Conservation (phyloP, 2,329 filamentous ascomycete species). For the Sphaerulina vaccinii region DNA sequence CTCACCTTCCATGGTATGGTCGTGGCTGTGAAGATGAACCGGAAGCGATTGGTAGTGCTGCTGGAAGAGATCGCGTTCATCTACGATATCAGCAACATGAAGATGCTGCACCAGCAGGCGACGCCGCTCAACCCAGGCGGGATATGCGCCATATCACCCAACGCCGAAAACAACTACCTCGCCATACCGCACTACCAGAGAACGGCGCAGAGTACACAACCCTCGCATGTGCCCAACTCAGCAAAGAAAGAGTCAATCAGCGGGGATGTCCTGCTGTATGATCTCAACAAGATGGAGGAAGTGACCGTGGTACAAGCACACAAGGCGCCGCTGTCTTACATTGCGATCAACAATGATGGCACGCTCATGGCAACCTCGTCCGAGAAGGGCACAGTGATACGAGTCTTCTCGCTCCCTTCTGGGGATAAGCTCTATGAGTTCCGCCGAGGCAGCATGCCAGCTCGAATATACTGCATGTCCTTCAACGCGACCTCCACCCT, state of each 20-base stretch:
- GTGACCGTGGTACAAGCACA: constrained; percentile 96
- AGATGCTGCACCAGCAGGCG: constrained; percentile 83
- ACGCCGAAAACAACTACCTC: constrained; percentile 92
- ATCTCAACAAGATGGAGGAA: constrained; percentile 83
- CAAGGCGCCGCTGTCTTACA: constrained; percentile 83
- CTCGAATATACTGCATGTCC: constrained; percentile 96
- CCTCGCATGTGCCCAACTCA: constrained; percentile 79
- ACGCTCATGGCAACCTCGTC: constrained; percentile 90
- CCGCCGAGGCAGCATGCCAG: constrained; percentile 89
- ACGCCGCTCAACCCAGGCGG: constrained; percentile 88
- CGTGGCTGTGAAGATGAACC: constrained; percentile 86
- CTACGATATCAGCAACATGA: constrained; percentile 99
- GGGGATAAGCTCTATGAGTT: constrained; percentile 96
- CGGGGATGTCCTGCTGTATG: constrained; percentile 90
- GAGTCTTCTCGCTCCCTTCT: constrained; percentile 87
- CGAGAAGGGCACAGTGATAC: constrained; percentile 95
- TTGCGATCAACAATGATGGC: constrained; percentile 88
- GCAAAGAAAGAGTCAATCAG: constrained; percentile 70
- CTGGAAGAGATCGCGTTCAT: constrained; percentile 96
- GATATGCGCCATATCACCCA: constrained; percentile 88
- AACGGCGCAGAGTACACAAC: constrained; percentile 47
- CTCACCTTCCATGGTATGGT: constrained; percentile 98
- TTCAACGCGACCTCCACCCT: constrained; percentile 94
- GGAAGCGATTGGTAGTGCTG: constrained; percentile 89
- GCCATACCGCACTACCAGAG: constrained; percentile 83